A percentile compares a stretch with the other conserved stretches of the same genome.
Evolutionary conservation across 805 yeast species (phyloP).

Genomic region (Myxozyma udenii): DNA sequence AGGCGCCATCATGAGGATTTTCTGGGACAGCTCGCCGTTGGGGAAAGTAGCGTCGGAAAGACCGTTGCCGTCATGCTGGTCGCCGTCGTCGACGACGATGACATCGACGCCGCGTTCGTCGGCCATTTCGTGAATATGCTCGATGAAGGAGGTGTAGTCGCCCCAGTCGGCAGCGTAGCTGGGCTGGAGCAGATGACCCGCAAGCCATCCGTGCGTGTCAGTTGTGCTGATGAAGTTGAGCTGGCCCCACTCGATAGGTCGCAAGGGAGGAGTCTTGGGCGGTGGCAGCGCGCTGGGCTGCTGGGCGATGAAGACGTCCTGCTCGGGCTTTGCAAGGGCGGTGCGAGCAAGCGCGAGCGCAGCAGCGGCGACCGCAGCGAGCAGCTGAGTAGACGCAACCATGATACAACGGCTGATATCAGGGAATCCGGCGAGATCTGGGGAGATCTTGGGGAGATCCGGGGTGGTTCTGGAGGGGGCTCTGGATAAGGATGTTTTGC

Average conservation of each 20-base stretch:
- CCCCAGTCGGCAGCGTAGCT: slow-evolving; percentile 90
- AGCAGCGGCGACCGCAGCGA: neutral
- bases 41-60: slow-evolving; percentile 68
- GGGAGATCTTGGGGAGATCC: neutral
- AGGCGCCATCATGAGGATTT: slow-evolving; percentile 58
- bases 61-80: slow-evolving; percentile 93
- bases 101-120: slow-evolving; percentile 55
- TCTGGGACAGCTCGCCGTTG: slow-evolving; percentile 62
- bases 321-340: slow-evolving; percentile 3
- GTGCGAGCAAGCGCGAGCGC: slow-evolving; percentile 1
- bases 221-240: slow-evolving; percentile 90
- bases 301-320: slow-evolving; percentile 23
- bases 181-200: slow-evolving; percentile 79
- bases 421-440: too few species aligned
- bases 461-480: neutral
- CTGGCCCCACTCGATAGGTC: slow-evolving; percentile 65
- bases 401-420: too few species aligned
- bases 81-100: slow-evolving; percentile 82
- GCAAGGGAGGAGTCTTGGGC: slow-evolving; percentile 40
- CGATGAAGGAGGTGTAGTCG: slow-evolving; percentile 69
- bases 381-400: too few species aligned
- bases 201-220: slow-evolving; percentile 94
- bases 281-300: slow-evolving; percentile 41
- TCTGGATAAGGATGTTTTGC: neutral
- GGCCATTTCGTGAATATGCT: slow-evolving; percentile 49